Evolutionary conservation across 345 rosid species (phyloP).

Genomic region (Citrus reticulata): DNA sequence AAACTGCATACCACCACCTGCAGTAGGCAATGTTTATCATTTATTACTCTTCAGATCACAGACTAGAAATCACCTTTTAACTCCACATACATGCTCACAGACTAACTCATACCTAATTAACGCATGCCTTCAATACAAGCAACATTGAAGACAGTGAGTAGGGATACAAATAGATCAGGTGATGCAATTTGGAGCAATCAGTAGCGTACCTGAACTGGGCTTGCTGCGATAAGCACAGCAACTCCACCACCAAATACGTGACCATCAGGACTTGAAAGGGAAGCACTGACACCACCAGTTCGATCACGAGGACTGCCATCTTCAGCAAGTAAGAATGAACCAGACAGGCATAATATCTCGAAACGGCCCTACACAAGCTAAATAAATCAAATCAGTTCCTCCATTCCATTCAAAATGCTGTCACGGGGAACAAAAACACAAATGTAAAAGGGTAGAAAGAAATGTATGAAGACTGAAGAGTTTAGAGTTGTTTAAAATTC

Average conservation of each 20-base stretch:
- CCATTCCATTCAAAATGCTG: background rate
- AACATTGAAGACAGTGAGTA: background rate
- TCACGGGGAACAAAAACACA: background rate
- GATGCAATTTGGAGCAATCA: background rate
- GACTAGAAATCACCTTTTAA: background rate
- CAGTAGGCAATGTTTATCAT: constrained; percentile 17
- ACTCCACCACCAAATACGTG: constrained; percentile 89
- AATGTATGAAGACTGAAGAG: background rate
- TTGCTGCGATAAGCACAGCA: constrained; percentile 74
- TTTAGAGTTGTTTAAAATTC: background rate
- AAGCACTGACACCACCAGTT: constrained; percentile 90
- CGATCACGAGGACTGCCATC: constrained; percentile 76
- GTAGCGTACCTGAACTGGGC: constrained; percentile 72
- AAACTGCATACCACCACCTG: constrained; percentile 97
- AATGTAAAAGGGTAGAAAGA: background rate
- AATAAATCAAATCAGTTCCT: constrained; percentile 28
- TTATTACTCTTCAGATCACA: background rate
- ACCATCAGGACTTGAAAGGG: constrained; percentile 91
- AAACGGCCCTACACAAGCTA: constrained; percentile 68
- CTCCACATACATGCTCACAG: background rate
- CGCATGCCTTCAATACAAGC: background rate
- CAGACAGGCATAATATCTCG: constrained; percentile 91
- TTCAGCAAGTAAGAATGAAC: constrained; percentile 87
- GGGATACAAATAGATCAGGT: background rate
- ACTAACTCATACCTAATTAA: background rate